Evolutionary conservation across 2,329 filamentous ascomycete genomes (phyloP).

Genomic region (Colletotrichum sp.): DNA sequence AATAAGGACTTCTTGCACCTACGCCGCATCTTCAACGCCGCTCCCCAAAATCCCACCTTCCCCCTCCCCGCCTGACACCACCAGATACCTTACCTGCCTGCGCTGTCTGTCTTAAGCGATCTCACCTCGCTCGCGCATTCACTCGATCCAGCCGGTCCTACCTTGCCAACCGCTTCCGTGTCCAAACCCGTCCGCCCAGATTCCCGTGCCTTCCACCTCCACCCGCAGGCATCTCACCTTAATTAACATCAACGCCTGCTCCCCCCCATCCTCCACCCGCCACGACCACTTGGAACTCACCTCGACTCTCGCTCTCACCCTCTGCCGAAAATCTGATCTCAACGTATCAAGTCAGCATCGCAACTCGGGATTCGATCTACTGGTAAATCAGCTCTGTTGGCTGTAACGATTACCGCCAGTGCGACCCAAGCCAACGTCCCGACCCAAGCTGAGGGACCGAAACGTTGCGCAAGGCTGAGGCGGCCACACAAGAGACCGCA

Average conservation of each 20-base stretch:
- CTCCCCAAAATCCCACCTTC: conserved; percentile 5
- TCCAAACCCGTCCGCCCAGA: neutral
- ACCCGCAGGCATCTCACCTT: neutral
- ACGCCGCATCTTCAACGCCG: conserved; percentile 22
- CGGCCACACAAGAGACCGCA: neutral
- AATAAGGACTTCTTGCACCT: conserved; percentile 16
- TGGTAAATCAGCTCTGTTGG: neutral
- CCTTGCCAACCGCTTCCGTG: neutral
- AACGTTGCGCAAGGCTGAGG: conserved; percentile 4
- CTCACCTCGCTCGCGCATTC: neutral
- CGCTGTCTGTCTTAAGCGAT: neutral
- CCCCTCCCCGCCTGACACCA: conserved; percentile 7
- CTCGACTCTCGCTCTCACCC: neutral
- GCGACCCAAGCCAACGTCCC: neutral
- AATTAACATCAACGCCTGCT: neutral
- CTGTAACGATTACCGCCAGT: neutral
- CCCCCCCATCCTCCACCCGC: neutral
- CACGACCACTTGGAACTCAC: neutral
- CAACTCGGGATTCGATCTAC: neutral
- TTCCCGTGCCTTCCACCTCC: neutral
- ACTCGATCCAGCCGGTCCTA: neutral
- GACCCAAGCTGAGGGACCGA: neutral
- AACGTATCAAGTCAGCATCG: neutral
- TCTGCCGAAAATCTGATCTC: neutral
- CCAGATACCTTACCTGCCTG: neutral